Base-by-base conservation (phyloP, 345 rosid genomes). In the Citrus medica region DNA sequence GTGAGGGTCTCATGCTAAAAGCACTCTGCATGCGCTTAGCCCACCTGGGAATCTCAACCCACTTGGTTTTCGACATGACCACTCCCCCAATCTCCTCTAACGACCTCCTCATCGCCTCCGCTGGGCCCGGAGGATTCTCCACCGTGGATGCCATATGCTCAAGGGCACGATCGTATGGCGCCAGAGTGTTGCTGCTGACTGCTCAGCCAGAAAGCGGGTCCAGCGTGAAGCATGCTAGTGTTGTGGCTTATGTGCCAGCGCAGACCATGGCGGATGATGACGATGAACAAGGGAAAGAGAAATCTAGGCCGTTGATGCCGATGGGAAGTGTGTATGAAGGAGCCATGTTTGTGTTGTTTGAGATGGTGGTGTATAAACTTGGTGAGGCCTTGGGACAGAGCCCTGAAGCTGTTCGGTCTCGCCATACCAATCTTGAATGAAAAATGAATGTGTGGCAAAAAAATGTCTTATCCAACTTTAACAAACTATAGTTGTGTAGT, bases 311-410 rank as follows among this genome's bases (percentile, higher is more conserved):
- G 80, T 72, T 95, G 87, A 76, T 95, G 85, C 99, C 98, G 64
- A 95, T 93, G 98, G 98, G 96, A 55, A 95, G 97, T 83, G 89
- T 89, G 33, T 95, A 90, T 71, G 98, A 93, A 85, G 97, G 98
- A 67, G 91, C 92, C 5, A 51, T 92, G 92, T 95, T 92, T 63
- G 93, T 95, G 66, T 77, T 92, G 94, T 95, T 93, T 82, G 99
- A 95, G 88, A 91, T 93, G 97, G 94, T 90, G 67, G 89, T 95
- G 58, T 90, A 84, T 82, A 88, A 82, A 67, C 65, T 95, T 68
- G 90, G 90, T 9, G 94, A 88, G 80, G 87, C 32, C 27, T 82
- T 90, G 83, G 93, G 87, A 12, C 88, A 91, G 85, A 86, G 89
- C 42, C 90, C 89, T 0, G 91, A 85, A 73, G 86, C 92, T 19